Evolutionary conservation across 371 early-diverging fungal genomes (phyloP).

Genomic region (Lichtheimia hyalospora): DNA sequence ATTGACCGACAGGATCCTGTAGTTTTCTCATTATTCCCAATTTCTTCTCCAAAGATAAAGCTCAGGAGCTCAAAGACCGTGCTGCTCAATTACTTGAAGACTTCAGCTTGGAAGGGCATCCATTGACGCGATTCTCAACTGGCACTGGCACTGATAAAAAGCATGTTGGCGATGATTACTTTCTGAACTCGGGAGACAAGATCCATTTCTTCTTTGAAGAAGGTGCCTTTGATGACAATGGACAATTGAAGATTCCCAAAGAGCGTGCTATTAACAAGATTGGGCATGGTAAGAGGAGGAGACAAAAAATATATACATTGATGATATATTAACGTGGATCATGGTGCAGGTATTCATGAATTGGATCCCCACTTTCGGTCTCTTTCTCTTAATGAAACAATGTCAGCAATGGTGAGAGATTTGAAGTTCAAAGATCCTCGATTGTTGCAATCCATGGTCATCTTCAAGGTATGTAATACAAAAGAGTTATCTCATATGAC

Average conservation of each 20-base stretch:
- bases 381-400: constrained; percentile 55
- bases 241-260: constrained; percentile 60
- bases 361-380: constrained; percentile 72
- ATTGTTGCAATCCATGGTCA: constrained; percentile 90
- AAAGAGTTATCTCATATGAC: neutral
- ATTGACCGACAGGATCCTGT: neutral
- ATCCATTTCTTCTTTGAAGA: constrained; percentile 89
- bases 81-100: constrained; percentile 62
- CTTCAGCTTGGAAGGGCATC: constrained; percentile 75
- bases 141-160: constrained; percentile 55
- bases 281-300: constrained; percentile 72
- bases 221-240: constrained; percentile 71
- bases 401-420: constrained; percentile 58
- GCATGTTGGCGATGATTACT: constrained; percentile 89
- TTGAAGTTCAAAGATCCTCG: constrained; percentile 75
- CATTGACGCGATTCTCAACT: constrained; percentile 80
- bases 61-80: constrained; percentile 38
- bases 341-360: constrained; percentile 69
- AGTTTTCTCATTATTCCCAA: constrained; percentile 7
- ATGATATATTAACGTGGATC: neutral
- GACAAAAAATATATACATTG: neutral
- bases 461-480: constrained; percentile 65
- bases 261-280: constrained; percentile 87
- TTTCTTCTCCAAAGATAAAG: constrained; percentile 10
- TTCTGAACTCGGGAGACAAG: constrained; percentile 82